These are phyloP conservation scores for Melastoma malabathricum DNA, from an alignment of 345 rosid species.

Conservation along the genomic window DNA sequence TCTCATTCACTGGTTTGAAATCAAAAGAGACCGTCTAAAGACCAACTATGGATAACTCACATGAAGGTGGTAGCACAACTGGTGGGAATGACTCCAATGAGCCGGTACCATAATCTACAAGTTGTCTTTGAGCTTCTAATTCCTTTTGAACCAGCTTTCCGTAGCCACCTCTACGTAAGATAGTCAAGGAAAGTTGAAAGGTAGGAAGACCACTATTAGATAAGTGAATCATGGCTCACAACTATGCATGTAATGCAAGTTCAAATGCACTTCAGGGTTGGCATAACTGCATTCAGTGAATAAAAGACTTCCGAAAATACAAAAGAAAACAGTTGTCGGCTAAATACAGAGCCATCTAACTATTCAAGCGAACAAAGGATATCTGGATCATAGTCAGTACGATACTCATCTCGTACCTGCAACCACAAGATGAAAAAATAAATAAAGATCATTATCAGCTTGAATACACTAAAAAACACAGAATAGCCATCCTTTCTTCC, in stretches of 20 bases:
- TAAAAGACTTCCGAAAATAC: too few relatives aligned
- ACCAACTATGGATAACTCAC: conserved; percentile 34
- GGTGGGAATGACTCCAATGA: conserved; percentile 66
- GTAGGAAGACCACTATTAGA: background rate
- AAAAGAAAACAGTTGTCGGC: too few relatives aligned
- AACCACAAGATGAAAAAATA: conserved; percentile 5
- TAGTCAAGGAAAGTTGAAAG: conserved; percentile 27
- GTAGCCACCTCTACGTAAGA: conserved; percentile 93
- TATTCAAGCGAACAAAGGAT: conserved; percentile 43
- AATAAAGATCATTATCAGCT: background rate
- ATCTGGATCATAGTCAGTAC: conserved; percentile 99
- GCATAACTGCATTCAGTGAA: too few relatives aligned
- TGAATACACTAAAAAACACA: too few relatives aligned
- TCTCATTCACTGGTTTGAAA: too few relatives aligned
- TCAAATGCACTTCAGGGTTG: background rate
- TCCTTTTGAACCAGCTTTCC: conserved; percentile 90
- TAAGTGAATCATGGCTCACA: background rate
- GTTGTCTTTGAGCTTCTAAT: conserved; percentile 87
- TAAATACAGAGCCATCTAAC: background rate
- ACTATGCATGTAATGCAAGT: background rate
- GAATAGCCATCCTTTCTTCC: background rate
- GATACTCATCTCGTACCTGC: conserved; percentile 98
- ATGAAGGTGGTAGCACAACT: conserved; percentile 38
- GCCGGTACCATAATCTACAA: conserved; percentile 91
- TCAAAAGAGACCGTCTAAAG: too few relatives aligned